A percentile compares a stretch with the other conserved stretches of the same genome.
Conservation (phyloP, 2,329 filamentous ascomycete genomes). For the Calonectria leucothoes region DNA sequence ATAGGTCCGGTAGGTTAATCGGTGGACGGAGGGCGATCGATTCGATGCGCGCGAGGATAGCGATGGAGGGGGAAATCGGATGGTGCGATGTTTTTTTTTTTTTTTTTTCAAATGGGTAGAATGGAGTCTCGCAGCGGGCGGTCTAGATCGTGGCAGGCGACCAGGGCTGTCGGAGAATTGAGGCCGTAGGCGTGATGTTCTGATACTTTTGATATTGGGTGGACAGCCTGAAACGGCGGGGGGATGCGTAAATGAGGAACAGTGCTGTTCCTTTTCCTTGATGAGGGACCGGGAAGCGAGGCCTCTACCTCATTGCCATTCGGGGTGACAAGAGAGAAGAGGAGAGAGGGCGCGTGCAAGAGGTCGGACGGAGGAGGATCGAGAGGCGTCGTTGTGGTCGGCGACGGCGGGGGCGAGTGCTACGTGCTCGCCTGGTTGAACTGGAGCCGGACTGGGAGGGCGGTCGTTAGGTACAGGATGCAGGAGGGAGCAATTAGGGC, state of each 20-base stretch:
- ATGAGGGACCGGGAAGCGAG: not conserved
- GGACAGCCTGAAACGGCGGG: conserved; percentile 17
- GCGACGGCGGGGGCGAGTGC: conserved; percentile 12
- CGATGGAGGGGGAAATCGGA: conserved; percentile 40
- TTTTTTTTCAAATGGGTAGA: conserved; percentile 39
- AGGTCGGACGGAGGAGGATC: conserved; percentile 11
- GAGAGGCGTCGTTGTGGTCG: conserved; percentile 9
- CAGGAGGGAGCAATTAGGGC: conserved; percentile 16
- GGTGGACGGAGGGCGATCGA: conserved; percentile 39
- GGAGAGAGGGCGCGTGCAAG: not conserved
- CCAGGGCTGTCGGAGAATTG: conserved; percentile 30
- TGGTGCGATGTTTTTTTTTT: conserved; percentile 44
- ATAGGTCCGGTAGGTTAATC: conserved; percentile 35
- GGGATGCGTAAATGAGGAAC: conserved; percentile 5
- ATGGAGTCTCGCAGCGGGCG: conserved; percentile 38
- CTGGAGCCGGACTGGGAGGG: not conserved
- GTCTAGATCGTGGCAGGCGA: conserved; percentile 37
- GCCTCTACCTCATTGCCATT: conserved; percentile 8
- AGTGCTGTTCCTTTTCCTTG: not conserved
- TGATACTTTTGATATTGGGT: conserved; percentile 16
- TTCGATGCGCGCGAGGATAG: conserved; percentile 39
- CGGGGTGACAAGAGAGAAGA: not conserved
- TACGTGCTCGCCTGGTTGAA: conserved; percentile 8
- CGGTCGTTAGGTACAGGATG: conserved; percentile 18
- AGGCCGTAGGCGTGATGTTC: conserved; percentile 11